Evolutionary conservation across 169 alveolate genomes (phyloP).

Genomic region (Miamiensis avidus): DNA sequence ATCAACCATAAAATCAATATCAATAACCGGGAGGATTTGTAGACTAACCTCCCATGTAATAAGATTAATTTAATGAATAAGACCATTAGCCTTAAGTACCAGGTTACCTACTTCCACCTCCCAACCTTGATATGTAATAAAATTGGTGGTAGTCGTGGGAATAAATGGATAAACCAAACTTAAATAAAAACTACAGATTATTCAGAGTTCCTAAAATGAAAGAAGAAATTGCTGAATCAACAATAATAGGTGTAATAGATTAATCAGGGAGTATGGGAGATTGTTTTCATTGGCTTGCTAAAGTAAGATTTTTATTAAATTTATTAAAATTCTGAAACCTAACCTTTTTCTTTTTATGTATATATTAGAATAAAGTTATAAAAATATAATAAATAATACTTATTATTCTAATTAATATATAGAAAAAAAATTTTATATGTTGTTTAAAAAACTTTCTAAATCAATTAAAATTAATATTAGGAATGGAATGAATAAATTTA

Average conservation of each 20-base stretch:
- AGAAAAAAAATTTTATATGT: too few species aligned
- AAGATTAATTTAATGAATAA: neutral
- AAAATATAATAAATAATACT: too few species aligned
- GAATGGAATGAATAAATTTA: neutral
- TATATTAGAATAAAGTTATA: too few species aligned
- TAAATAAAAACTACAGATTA: neutral
- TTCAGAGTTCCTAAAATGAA: neutral
- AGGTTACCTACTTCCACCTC: neutral
- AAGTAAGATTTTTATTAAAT: neutral
- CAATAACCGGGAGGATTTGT: neutral
- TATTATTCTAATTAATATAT: neutral
- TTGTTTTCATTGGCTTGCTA: neutral
- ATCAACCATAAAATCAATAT: neutral
- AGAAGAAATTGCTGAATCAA: neutral
- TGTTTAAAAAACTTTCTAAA: too few species aligned
- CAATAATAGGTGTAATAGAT: neutral
- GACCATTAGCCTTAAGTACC: neutral
- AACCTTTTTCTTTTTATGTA: neutral
- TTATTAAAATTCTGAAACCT: neutral
- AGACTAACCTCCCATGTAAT: neutral
- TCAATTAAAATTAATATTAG: too few species aligned
- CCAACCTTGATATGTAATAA: neutral
- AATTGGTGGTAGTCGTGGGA: neutral
- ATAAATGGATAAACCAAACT: neutral
- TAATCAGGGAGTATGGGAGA: neutral